Evolutionary conservation across 345 rosid genomes (phyloP).

Genomic region (Acer negundo): DNA sequence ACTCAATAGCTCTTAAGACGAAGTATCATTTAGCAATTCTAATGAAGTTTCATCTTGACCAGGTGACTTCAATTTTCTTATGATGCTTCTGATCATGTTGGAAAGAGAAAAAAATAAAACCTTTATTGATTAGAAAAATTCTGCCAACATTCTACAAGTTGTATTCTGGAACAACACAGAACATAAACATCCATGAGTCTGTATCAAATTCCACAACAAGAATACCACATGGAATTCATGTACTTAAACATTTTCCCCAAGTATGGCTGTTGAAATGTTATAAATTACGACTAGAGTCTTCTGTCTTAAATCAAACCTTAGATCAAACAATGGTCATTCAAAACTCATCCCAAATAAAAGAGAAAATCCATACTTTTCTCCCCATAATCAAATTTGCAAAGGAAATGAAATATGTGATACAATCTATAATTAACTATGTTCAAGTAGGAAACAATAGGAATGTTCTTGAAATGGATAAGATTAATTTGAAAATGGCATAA

Average conservation of each 20-base stretch:
- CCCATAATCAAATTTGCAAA: neutral
- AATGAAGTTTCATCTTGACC: neutral
- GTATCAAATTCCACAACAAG: no score
- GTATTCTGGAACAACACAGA: neutral
- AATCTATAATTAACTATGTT: neutral
- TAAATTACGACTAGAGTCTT: no score
- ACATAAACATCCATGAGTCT: no score
- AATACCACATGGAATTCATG: no score
- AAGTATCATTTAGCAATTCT: neutral
- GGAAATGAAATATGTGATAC: neutral
- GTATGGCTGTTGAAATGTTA: no score
- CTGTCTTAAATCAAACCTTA: no score
- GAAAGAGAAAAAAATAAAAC: neutral
- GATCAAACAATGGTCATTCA: no score
- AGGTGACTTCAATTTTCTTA: neutral
- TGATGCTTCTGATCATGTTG: neutral
- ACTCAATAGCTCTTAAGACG: neutral
- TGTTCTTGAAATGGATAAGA: neutral
- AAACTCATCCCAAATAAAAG: no score
- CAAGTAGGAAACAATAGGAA: neutral
- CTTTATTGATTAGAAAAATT: neutral
- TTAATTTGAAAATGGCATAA: neutral
- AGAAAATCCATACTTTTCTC: no score
- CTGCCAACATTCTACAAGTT: neutral
- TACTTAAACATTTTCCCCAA: no score